Evolutionary conservation across 306 rosid species (phyloP).

Genomic region (Hippophae gyantsensis): DNA sequence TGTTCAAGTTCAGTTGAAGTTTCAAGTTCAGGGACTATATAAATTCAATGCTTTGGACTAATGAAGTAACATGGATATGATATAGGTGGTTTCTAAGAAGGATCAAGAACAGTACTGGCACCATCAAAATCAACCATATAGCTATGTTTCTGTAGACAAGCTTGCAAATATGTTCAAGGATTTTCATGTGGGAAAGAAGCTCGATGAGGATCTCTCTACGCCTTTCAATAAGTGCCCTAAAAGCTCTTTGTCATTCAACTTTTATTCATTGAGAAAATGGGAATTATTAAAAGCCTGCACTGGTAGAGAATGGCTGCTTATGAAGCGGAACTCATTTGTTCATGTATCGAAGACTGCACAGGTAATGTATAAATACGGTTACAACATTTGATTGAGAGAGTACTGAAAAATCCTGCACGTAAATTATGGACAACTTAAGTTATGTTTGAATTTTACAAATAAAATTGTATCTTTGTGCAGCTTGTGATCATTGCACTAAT

Average conservation of each 20-base stretch:
- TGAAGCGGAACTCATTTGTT: conserved; percentile 47
- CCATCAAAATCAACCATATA: conserved; percentile 24
- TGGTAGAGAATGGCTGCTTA: conserved; percentile 40
- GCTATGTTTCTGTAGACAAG: conserved; percentile 29
- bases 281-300: conserved; percentile 40
- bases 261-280: conserved; percentile 38
- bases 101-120: conserved; percentile 54
- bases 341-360: conserved; percentile 44
- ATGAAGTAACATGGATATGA: neutral
- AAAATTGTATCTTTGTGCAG: conserved; percentile 19
- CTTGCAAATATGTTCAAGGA: conserved; percentile 32
- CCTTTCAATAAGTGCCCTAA: conserved; percentile 32
- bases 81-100: conserved; percentile 44
- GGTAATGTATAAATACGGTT: conserved; percentile 19
- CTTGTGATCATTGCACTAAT: conserved; percentile 34
- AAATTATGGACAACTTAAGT: neutral
- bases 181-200: conserved; percentile 28
- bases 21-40: neutral
- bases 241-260: conserved; percentile 24
- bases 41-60: neutral
- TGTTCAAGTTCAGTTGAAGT: neutral
- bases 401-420: too few relatives aligned
- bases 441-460: neutral
- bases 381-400: too few relatives aligned
- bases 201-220: conserved; percentile 27